Evolutionary conservation across 2,329 filamentous ascomycete genomes (phyloP), one percentile per base, ranked within the genome.

Genomic region (Aspergillus spinulosporus): DNA sequence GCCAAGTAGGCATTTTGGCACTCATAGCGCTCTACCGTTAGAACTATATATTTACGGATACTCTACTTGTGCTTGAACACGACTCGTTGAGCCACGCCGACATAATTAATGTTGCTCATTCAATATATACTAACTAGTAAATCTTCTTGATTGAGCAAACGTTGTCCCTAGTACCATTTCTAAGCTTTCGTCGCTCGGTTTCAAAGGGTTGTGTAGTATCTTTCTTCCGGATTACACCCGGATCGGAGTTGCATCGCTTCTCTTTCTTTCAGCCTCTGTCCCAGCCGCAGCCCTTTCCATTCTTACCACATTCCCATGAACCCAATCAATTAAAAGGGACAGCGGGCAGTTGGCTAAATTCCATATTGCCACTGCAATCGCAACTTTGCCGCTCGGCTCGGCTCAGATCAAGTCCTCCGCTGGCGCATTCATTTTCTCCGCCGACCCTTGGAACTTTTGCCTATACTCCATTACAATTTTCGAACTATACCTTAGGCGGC

Each of bases 371-470:
- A 21, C 21, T 12, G n/a, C 14, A 21, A 14, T 42, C 39, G 39
- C 39, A 5, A 42, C 5, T 12, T 42, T 6, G n/a, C 21, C 39
- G 15, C 39, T 21, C 39, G 39, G 39, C 39, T 42, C n/a, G 39
- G 39, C 39, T n/a, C 39, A 42, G 39, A 42, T 42, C 39, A 15
- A 42, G 15, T 42, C 39, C 39, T 42, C 39, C 39, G 39, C 39
- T 42, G 39, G 39, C 39, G 39, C 39, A 42, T 40, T 40, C 37
- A 40, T 42, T 42, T 42, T 42, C 39, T 42, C 39, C 39, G 39
- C 39, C 34, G 34, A 37, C 34, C 34, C n/a, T 37, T 34, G 5
- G 11, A 12, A 37, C 7, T 37, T 37, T 37, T 21, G 7, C 34
- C 9, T 37, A 37, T 37, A 37, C 34, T 37, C 4, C 34, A 8